Conservation (phyloP, 1,284 basidiomycete species). For the Hemileia vastatrix region DNA sequence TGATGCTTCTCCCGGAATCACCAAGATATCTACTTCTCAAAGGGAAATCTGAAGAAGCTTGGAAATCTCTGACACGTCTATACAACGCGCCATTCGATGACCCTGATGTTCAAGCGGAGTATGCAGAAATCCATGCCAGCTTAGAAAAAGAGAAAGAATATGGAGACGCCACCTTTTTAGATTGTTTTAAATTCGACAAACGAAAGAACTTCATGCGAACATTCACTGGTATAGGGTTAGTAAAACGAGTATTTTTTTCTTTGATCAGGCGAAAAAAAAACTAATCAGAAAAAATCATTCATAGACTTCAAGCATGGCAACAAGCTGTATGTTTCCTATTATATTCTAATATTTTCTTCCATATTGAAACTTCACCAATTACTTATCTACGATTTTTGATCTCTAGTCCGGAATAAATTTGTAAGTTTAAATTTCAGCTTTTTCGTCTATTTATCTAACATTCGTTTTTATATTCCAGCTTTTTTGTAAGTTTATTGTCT, state of each 20-base stretch:
- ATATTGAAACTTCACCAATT: constrained; percentile 27
- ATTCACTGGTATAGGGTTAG: constrained; percentile 53
- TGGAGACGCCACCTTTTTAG: constrained; percentile 35
- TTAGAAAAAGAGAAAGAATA: constrained; percentile 36
- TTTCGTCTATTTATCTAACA: not conserved
- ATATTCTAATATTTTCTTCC: constrained; percentile 55
- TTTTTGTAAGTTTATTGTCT: constrained; percentile 9
- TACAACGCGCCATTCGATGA: constrained; percentile 26
- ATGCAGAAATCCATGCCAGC: constrained; percentile 36
- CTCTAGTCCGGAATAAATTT: constrained; percentile 20
- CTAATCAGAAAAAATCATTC: constrained; percentile 52
- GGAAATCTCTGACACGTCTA: constrained; percentile 38
- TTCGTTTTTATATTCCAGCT: not conserved
- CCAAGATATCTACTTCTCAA: constrained; percentile 40
- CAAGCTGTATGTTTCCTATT: constrained; percentile 55
- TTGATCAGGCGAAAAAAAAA: constrained; percentile 66
- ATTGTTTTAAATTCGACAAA: constrained; percentile 46
- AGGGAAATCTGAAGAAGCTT: constrained; percentile 35
- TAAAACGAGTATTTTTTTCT: constrained; percentile 14
- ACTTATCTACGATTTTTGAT: not conserved
- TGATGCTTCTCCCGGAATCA: constrained; percentile 40
- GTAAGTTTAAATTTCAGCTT: not conserved
- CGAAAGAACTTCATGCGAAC: constrained; percentile 61
- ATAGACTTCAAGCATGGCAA: constrained; percentile 12
- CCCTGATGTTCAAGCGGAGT: constrained; percentile 29